phyloP scores from a whole-genome alignment of 1,139 yeast species.

The Suzukiozyma palmioleophila region DNA sequence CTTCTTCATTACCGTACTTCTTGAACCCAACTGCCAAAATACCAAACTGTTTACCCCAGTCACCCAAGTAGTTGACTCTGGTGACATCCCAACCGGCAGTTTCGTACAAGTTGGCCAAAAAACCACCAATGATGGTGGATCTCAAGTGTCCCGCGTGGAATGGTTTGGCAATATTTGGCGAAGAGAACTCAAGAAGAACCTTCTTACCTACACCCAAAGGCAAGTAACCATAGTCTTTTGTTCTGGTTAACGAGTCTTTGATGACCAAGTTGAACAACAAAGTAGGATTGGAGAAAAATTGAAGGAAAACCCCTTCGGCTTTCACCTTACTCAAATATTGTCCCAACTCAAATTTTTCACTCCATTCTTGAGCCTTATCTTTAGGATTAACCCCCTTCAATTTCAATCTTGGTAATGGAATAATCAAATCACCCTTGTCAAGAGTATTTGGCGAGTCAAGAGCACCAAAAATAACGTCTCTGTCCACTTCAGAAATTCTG shows the following conservation, averaged over 20 bases:
- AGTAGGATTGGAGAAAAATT: conserved; percentile 72
- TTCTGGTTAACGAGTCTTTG: conserved; percentile 64
- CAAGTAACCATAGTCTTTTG: conserved; percentile 63
- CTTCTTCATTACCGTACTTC: conserved; percentile 77
- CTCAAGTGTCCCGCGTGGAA: conserved; percentile 99
- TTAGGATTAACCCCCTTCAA: conserved; percentile 83
- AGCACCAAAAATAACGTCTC: conserved; percentile 70
- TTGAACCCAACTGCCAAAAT: conserved; percentile 88
- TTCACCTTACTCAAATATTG: conserved; percentile 64
- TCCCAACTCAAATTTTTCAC: conserved; percentile 62
- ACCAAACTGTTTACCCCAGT: conserved; percentile 99
- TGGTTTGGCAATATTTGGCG: conserved; percentile 98
- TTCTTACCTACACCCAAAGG: conserved; percentile 74
- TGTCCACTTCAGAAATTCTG: conserved; percentile 67
- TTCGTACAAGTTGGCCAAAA: conserved; percentile 84
- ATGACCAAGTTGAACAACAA: conserved; percentile 66
- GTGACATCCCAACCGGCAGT: conserved; percentile 85
- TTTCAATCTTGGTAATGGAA: conserved; percentile 92
- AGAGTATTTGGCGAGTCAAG: conserved; percentile 82
- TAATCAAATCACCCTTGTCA: conserved; percentile 89
- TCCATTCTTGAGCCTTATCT: conserved; percentile 82
- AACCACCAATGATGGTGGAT: conserved; percentile 98
- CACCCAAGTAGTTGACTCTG: conserved; percentile 93
- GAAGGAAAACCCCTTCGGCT: conserved; percentile 89
- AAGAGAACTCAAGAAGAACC: conserved; percentile 82